Conservation (phyloP, 306 rosid genomes). For the Cicer judaicum region DNA sequence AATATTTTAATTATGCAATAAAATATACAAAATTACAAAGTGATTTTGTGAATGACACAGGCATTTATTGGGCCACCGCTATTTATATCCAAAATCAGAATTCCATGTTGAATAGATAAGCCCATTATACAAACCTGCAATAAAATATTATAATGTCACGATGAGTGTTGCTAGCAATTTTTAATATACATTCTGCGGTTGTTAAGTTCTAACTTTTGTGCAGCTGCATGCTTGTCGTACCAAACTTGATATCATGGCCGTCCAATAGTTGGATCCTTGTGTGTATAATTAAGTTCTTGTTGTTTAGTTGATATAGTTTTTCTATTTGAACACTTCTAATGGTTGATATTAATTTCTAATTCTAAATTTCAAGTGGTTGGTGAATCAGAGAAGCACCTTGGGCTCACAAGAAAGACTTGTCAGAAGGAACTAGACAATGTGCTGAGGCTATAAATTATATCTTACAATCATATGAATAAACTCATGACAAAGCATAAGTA, state of each 20-base stretch:
- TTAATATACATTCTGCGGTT: not conserved
- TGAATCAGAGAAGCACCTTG: constrained; percentile 48
- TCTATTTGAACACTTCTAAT: constrained; percentile 38
- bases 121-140: too few relatives aligned
- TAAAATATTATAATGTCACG: not conserved
- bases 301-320: constrained; percentile 33
- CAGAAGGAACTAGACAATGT: constrained; percentile 33
- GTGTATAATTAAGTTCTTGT: constrained; percentile 10
- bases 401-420: constrained; percentile 23
- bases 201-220: constrained; percentile 7
- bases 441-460: constrained; percentile 30
- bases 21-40: too few relatives aligned
- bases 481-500: constrained; percentile 7
- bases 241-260: constrained; percentile 39
- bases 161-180: not conserved
- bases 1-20: too few relatives aligned
- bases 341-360: constrained; percentile 38
- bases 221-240: constrained; percentile 15
- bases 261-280: constrained; percentile 38
- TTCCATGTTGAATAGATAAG: too few relatives aligned
- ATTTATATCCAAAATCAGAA: too few relatives aligned
- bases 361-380: constrained; percentile 37
- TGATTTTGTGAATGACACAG: too few relatives aligned
- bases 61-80: too few relatives aligned
- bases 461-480: not conserved